These are phyloP conservation scores for Fusarium sp. DNA, from an alignment of 2,329 filamentous ascomycete species.

Conservation along the genomic window DNA sequence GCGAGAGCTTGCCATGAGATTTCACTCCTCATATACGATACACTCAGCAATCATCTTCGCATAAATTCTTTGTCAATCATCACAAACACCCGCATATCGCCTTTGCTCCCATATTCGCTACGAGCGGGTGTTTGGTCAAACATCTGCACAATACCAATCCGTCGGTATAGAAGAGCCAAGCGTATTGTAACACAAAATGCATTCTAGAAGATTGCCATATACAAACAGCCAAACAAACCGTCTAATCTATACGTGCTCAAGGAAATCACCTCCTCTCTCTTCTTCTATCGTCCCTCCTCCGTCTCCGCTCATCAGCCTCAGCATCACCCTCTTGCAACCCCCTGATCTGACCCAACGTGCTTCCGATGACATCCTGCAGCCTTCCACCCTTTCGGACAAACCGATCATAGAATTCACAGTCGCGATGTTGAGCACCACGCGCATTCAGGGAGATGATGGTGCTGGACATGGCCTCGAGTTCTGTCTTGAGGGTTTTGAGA, in stretches of 20 bases:
- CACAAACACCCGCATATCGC: background rate
- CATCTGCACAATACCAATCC: conserved; percentile 5
- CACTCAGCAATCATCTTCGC: conserved; percentile 1
- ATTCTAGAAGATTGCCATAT: conserved; percentile 25
- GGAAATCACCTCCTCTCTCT: conserved; percentile 10
- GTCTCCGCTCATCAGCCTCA: conserved; percentile 24
- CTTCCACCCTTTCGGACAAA: conserved; percentile 43
- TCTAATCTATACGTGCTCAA: conserved; percentile 7
- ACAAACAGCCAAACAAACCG: background rate
- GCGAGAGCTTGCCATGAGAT: background rate
- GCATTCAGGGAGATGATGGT: conserved; percentile 44
- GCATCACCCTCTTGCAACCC: conserved; percentile 30
- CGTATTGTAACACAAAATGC: conserved; percentile 7
- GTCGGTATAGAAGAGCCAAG: background rate
- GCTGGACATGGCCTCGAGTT: conserved; percentile 44
- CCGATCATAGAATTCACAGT: conserved; percentile 44
- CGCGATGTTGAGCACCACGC: conserved; percentile 35
- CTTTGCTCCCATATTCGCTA: background rate
- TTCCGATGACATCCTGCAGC: conserved; percentile 43
- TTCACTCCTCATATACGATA: background rate
- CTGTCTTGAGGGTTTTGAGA: conserved; percentile 39
- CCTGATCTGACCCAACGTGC: conserved; percentile 41
- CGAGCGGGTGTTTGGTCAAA: conserved; percentile 21
- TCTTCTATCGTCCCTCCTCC: conserved; percentile 18
- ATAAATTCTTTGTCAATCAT: background rate